Percentiles rank a stretch among this genome's conserved stretches.
Conservation (phyloP, 23 red algal species). For the Gracilariopsis chorda region DNA sequence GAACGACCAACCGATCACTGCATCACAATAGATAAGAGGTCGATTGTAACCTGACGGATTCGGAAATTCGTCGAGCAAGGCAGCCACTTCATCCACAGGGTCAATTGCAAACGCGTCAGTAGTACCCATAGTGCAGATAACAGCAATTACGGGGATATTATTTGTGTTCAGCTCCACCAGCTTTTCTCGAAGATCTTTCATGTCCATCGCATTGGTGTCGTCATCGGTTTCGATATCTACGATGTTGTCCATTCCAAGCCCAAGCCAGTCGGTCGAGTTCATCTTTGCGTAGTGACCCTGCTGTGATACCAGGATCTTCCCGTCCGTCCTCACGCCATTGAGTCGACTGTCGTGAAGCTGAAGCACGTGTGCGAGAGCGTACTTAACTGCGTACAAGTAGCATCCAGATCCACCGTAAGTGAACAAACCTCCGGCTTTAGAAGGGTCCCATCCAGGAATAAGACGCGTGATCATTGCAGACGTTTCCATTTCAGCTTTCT, state of each 20-base stretch:
- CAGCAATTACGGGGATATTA: neutral
- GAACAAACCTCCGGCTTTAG: conserved; percentile 24
- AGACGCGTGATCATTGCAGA: conserved; percentile 24
- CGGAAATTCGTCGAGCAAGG: neutral
- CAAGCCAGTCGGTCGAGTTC: conserved; percentile 52
- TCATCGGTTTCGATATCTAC: conserved; percentile 21
- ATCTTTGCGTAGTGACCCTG: conserved; percentile 57
- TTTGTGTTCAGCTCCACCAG: neutral
- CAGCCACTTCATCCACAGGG: conserved; percentile 7
- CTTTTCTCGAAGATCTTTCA: neutral
- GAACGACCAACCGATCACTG: conserved; percentile 30
- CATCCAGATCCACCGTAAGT: conserved; percentile 56
- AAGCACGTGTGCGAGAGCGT: conserved; percentile 34
- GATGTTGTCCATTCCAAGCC: conserved; percentile 34
- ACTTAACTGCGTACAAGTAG: conserved; percentile 47
- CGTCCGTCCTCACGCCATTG: neutral
- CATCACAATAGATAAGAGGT: conserved; percentile 42
- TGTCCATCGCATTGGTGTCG: conserved; percentile 43
- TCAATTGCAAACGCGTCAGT: conserved; percentile 58
- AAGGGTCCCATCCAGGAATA: conserved; percentile 3
- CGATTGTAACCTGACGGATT: neutral
- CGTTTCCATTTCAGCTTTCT: conserved; percentile 39
- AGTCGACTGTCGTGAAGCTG: neutral
- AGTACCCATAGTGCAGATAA: conserved; percentile 53
- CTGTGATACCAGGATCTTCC: conserved; percentile 31